phyloP scores from a whole-genome alignment of 805 yeast genomes.

The Pichia nanzhaoensis region DNA sequence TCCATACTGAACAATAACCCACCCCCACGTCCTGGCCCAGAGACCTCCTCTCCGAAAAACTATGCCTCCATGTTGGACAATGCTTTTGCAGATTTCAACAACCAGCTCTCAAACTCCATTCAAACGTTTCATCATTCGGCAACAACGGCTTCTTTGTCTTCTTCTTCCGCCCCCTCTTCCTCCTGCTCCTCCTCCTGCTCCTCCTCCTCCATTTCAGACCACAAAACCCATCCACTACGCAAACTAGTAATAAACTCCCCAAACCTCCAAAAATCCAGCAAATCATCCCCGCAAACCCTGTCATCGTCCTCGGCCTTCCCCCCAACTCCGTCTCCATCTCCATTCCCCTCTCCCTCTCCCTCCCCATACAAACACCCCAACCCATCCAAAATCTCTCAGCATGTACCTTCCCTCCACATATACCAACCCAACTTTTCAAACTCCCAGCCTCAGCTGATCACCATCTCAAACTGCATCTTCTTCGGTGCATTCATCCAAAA shows the following conservation, averaged over 20 bases:
- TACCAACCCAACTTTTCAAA: neutral
- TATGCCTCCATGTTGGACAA: neutral
- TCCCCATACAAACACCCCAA: neutral
- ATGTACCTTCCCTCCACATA: neutral
- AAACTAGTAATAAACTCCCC: constrained; percentile 6
- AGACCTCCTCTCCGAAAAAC: neutral
- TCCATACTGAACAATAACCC: neutral
- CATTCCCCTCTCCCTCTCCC: neutral
- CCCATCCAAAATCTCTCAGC: neutral
- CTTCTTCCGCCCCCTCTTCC: too few species aligned
- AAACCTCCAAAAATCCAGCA: neutral
- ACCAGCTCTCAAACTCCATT: neutral
- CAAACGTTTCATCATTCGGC: neutral
- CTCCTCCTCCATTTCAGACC: neutral
- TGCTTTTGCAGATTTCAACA: neutral
- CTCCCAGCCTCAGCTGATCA: neutral
- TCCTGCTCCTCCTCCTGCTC: too few species aligned
- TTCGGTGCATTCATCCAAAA: neutral
- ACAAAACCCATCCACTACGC: constrained; percentile 6
- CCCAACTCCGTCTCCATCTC: neutral
- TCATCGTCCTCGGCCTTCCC: too few species aligned
- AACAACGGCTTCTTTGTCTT: too few species aligned
- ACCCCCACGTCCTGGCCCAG: too few species aligned
- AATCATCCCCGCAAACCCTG: too few species aligned
- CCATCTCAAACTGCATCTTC: constrained; percentile 4